phyloP scores from a whole-genome alignment of 192 early-diverging fungal species.

The Coemansia asiatica region DNA sequence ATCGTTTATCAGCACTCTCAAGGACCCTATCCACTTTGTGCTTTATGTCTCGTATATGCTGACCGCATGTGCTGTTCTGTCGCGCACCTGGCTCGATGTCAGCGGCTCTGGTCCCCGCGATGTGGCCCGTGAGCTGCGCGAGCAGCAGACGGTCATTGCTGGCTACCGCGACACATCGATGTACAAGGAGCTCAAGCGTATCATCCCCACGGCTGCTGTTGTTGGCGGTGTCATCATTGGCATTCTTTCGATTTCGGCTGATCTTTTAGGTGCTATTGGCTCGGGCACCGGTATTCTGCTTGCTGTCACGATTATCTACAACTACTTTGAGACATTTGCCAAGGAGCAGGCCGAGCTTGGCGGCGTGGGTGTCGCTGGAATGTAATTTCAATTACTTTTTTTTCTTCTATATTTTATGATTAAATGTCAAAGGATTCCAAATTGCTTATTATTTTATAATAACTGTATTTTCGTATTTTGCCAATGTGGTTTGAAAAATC shows the following conservation, averaged over 20 bases:
- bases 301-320: slow-evolving; percentile 98
- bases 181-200: slow-evolving; percentile 99
- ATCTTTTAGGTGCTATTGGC: slow-evolving; percentile 97
- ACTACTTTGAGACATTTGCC: slow-evolving; percentile 97
- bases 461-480: background rate
- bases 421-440: too few relatives aligned
- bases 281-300: slow-evolving; percentile 98
- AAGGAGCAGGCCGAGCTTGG: slow-evolving; percentile 75
- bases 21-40: slow-evolving; percentile 94
- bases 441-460: too few relatives aligned
- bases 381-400: slow-evolving; percentile 41
- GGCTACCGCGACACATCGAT: slow-evolving; percentile 92
- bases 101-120: slow-evolving; percentile 97
- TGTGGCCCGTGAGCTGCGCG: slow-evolving; percentile 96
- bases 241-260: slow-evolving; percentile 91
- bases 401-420: too few relatives aligned
- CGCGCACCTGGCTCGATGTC: slow-evolving; percentile 99
- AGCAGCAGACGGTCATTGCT: slow-evolving; percentile 93
- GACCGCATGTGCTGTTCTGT: slow-evolving; percentile 91
- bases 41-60: slow-evolving; percentile 95
- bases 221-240: slow-evolving; percentile 98
- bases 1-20: slow-evolving; percentile 74
- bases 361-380: slow-evolving; percentile 48
- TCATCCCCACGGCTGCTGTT: slow-evolving; percentile 96
- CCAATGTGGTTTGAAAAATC: background rate